Evolutionary conservation across 495 filamentous ascomycete species (phyloP), one percentile per base, ranked within the genome.

Genomic region (Aspergillus sclerotioniger): DNA sequence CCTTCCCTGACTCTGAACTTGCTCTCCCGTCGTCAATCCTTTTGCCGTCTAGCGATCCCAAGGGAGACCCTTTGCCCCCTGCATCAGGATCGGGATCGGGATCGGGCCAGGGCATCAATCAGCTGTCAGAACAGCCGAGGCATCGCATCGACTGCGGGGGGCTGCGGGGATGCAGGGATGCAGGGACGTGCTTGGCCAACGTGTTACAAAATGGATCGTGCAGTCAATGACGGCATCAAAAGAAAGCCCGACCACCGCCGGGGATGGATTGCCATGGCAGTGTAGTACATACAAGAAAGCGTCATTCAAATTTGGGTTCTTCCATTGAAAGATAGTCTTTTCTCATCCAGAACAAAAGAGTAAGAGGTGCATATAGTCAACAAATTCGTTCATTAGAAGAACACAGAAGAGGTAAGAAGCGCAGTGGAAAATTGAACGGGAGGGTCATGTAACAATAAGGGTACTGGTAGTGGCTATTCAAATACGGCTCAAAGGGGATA

Each of bases 321-420:
- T 62, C 33, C 51, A 64, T 62, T 56, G 39, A 47, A 60, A 45
- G 63, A 51, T 32, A 46, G 20, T 61, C 58, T 59, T 66, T 66
- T 62, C 62, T 67, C 59, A 68, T 72, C 68, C 65, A 69, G 61
- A 63, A 70, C 65, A 65, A 67, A 59, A 68, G 39, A 63, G 62
- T 58, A 59, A 50, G 59, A 66, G 54, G 69, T 63, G 62, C 63
- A 61, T 66, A 66, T 59, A 60, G 52, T 63, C 65, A 66, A 72
- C 62, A 65, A 62, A 69, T 67, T 71, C 68, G 67, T 71, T 64
- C 67, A 60, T 62, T 58, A 62, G 45, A 63, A 56, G 58, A 50
- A 19, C 54, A 62, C 20, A 53, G 29, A 57, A 62, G 31, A 62
- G 21, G 50, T 54, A 61, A 58, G 32, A 56, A 63, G 54, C 20